Conservation (phyloP, 495 filamentous ascomycete genomes). For the Tuber borchii region DNA sequence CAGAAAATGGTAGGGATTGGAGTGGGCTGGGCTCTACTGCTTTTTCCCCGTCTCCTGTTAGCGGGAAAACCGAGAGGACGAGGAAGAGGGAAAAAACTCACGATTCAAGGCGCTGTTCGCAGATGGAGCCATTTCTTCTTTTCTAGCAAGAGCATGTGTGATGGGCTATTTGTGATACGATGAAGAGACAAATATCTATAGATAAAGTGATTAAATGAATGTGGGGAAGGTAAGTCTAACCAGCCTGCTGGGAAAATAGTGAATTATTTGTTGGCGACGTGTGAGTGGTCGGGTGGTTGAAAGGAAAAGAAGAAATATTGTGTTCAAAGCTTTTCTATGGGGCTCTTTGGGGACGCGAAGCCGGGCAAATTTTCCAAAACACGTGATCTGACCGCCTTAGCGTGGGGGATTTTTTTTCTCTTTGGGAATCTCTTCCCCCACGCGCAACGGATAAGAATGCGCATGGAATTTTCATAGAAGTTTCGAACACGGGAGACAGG, state of each 20-base stretch:
- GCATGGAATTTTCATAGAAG: constrained; percentile 2
- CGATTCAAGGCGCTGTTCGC: constrained; percentile 8
- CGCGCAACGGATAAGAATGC: not conserved
- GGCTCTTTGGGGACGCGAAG: not conserved
- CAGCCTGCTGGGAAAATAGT: constrained; percentile 1
- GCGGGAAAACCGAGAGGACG: not conserved
- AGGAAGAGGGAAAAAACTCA: not conserved
- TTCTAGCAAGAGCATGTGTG: not conserved
- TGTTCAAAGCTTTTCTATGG: not conserved
- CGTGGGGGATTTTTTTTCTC: not conserved
- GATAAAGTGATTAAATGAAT: not conserved
- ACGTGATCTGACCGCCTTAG: not conserved
- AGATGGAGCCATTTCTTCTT: constrained; percentile 14
- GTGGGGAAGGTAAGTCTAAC: not conserved
- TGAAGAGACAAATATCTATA: not conserved
- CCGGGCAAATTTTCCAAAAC: not conserved
- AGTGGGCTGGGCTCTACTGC: constrained; percentile 9
- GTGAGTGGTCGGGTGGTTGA: not conserved
- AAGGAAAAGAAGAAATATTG: constrained; percentile 5
- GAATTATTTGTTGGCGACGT: constrained; percentile 1
- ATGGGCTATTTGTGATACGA: constrained; percentile 1
- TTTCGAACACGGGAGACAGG: not conserved
- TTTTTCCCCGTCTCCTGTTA: not conserved
- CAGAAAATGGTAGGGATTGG: not conserved
- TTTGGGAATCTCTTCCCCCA: not conserved